Percentiles rank a stretch among this genome's conserved stretches.
phyloP scores from a whole-genome alignment of 2,329 filamentous ascomycete genomes.

The Malbranchea zuffiana region DNA sequence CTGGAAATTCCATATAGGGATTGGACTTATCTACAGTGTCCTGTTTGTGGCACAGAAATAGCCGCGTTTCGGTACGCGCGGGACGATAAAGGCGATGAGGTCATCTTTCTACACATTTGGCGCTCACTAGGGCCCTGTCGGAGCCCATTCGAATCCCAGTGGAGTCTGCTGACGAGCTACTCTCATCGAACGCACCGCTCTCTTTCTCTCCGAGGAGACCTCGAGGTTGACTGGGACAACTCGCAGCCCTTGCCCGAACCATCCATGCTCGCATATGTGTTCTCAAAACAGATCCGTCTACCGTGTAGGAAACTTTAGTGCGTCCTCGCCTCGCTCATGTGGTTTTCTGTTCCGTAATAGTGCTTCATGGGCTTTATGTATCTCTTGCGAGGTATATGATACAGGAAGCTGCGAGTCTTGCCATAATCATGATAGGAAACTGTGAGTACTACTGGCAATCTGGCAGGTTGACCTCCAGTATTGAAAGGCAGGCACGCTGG shows the following conservation, averaged over 20 bases:
- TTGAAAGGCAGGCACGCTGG: too few species aligned
- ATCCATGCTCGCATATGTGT: not conserved
- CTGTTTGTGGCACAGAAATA: constrained; percentile 1
- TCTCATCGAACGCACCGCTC: not conserved
- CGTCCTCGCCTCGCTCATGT: too few species aligned
- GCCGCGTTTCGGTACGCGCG: not conserved
- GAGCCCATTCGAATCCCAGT: constrained; percentile 4
- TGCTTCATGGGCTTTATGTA: too few species aligned
- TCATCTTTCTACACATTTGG: not conserved
- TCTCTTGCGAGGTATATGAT: too few species aligned
- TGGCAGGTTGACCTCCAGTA: too few species aligned
- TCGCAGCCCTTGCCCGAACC: not conserved
- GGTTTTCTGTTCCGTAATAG: too few species aligned
- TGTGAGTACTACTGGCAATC: too few species aligned
- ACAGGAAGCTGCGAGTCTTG: too few species aligned
- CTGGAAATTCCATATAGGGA: not conserved
- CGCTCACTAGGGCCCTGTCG: constrained; percentile 5
- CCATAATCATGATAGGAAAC: too few species aligned
- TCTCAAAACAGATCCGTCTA: not conserved
- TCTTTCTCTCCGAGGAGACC: not conserved
- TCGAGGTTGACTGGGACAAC: not conserved
- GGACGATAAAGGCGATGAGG: not conserved
- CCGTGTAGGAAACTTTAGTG: not conserved
- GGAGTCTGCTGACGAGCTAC: not conserved
- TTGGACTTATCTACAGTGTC: not conserved